Base-by-base conservation (phyloP, 257 asterid species). In the Echites panduratus region DNA sequence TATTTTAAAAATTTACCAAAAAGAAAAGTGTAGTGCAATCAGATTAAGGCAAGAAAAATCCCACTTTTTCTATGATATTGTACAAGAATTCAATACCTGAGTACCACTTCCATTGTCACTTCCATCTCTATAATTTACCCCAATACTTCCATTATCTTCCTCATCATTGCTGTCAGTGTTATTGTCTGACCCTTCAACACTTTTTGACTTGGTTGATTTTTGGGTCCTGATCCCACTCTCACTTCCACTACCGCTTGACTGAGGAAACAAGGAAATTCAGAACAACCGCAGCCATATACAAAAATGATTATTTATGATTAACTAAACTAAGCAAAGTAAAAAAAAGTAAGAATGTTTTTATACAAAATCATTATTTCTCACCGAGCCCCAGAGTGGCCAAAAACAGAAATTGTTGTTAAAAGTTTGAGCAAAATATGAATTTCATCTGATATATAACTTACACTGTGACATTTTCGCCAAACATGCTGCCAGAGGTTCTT, bases 391-490 rank as follows among this genome's bases (percentile, higher is more conserved):
- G 17, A 5, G 49, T 41, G 24, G 26, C 7, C 38, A 19, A 59
- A 45, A 38, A 2, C 7, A 50, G 49, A n/a, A 27, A 53, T 54
- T 4, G 32, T 10, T 6, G 32, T 10, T 6, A 19, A 61, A 70
- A 69, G 53, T 9, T 19, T 38, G 69, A 44, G 17, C 19, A 49
- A 27, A 29, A 7, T 4, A 3, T 54, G 58, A 59, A 73, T 48
- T 54, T 9, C 43, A 41, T 54, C 2, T 41, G 7, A 40, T 38
- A 66, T 64, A 49, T 38, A 43, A 81, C 88, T 79, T 77, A 79
- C 85, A 81, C 96, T 90, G 77, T 90, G 97, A 82, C 96, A 90
- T 64, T 79, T 79, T 73, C 84, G 75, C 87, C 87, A 83, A 57
- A 78, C 87, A 80, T 78, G 87, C 79, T 75, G 83, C 84, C 79